Conservation (phyloP, 2,329 filamentous ascomycete genomes). For the Fusarium fracticaudum region DNA sequence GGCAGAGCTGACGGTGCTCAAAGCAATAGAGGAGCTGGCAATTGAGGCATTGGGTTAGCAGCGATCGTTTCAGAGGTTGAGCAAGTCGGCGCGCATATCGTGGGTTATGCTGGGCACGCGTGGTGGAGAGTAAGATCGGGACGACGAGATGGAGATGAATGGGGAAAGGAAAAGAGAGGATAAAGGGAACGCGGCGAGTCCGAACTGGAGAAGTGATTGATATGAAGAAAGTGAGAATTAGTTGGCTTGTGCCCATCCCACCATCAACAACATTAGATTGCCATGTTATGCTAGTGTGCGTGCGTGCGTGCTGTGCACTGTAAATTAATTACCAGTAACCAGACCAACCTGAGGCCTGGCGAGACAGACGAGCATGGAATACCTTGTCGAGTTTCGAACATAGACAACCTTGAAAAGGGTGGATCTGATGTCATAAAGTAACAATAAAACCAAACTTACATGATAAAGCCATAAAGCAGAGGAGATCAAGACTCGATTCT, state of each 20-base stretch:
- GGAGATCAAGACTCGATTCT: not conserved
- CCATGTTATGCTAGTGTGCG: constrained; percentile 33
- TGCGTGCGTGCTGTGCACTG: not conserved
- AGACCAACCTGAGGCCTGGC: constrained; percentile 29
- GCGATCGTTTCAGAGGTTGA: constrained; percentile 10
- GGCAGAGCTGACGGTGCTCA: constrained; percentile 41
- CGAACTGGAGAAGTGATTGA: constrained; percentile 17
- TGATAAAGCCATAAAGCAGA: constrained; percentile 32
- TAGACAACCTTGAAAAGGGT: constrained; percentile 1
- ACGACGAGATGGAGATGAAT: not conserved
- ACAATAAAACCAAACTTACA: constrained; percentile 21
- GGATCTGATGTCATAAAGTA: constrained; percentile 31
- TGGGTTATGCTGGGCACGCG: constrained; percentile 11
- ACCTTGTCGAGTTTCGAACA: constrained; percentile 20
- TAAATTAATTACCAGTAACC: constrained; percentile 28
- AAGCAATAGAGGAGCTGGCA: constrained; percentile 37
- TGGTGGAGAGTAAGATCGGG: not conserved
- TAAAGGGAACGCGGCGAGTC: constrained; percentile 14
- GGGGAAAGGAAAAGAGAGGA: constrained; percentile 9
- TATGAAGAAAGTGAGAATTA: not conserved
- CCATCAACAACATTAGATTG: constrained; percentile 36
- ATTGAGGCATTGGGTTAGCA: constrained; percentile 42
- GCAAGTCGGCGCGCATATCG: constrained; percentile 26
- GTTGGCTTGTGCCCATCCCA: constrained; percentile 34
- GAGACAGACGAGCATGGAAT: constrained; percentile 16